Percentiles rank a stretch among this genome's conserved stretches.
Evolutionary conservation across 164 flowering plant genomes (phyloP).

Genomic region (Nymphaea thermarum): DNA sequence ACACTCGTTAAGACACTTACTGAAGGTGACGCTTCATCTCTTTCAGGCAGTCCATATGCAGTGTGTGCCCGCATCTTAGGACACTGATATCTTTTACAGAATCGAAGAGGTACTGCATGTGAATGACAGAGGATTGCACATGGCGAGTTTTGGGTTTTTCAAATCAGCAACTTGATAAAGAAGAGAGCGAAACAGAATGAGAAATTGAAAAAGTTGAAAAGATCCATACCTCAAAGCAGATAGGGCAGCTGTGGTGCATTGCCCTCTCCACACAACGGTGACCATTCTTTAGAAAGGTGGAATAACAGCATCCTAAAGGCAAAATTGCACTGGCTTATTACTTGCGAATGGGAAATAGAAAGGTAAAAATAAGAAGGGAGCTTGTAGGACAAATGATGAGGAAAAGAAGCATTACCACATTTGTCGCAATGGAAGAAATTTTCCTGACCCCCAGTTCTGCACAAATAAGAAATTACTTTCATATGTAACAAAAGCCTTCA

Average conservation of each 20-base stretch:
- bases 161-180: not conserved
- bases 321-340: not conserved
- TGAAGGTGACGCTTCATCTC: constrained; percentile 59
- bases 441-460: constrained; percentile 66
- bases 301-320: constrained; percentile 63
- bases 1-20: constrained; percentile 21
- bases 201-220: no score
- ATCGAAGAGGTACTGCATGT: constrained; percentile 72
- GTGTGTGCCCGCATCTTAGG: constrained; percentile 71
- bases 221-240: constrained; percentile 73
- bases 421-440: constrained; percentile 72
- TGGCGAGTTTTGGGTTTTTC: not conserved
- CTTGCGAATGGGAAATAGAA: not conserved
- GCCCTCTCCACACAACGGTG: constrained; percentile 78
- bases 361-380: not conserved
- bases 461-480: not conserved
- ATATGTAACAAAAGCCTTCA: not conserved
- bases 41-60: constrained; percentile 66
- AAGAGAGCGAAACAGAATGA: not conserved
- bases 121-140: not conserved
- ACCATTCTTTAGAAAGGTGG: constrained; percentile 36
- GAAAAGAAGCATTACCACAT: constrained; percentile 36
- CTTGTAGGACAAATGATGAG: not conserved
- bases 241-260: constrained; percentile 88
- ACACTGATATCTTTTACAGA: constrained; percentile 56